Percentiles rank a stretch among this genome's conserved stretches.
Evolutionary conservation across 2,329 filamentous ascomycete genomes (phyloP).

Genomic region (Phaeosphaeria sp.): DNA sequence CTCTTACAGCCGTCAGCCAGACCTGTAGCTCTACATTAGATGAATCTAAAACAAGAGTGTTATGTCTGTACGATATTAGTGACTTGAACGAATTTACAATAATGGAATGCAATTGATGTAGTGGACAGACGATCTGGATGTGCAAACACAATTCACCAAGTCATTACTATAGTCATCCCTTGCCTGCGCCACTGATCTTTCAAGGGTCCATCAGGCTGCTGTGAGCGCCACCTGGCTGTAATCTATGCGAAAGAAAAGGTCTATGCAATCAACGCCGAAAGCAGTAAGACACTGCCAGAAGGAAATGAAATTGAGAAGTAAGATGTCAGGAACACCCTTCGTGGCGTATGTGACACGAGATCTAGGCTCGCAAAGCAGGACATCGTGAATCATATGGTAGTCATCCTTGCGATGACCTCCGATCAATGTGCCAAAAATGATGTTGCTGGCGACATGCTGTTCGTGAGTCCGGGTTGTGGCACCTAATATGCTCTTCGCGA

Average conservation of each 20-base stretch:
- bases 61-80: too few species aligned
- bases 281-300: conserved; percentile 4
- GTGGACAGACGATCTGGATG: too few species aligned
- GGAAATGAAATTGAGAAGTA: background rate
- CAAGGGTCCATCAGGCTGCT: background rate
- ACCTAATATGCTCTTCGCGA: conserved; percentile 18
- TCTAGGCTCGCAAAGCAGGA: background rate
- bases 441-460: background rate
- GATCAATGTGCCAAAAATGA: background rate
- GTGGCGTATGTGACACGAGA: background rate
- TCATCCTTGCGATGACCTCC: background rate
- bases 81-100: too few species aligned
- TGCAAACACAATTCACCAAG: background rate
- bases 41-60: too few species aligned
- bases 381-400: background rate
- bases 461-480: background rate
- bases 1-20: too few species aligned
- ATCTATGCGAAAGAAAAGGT: conserved; percentile 4
- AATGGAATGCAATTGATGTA: too few species aligned
- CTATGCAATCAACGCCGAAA: conserved; percentile 10
- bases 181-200: conserved; percentile 6
- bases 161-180: conserved; percentile 7
- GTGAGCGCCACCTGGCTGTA: conserved; percentile 5
- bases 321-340: background rate
- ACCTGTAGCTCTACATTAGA: too few species aligned